A percentile compares a stretch with the other conserved stretches of the same genome.
Conservation (phyloP, 2,329 filamentous ascomycete genomes). For the Verticillium alfalfae region DNA sequence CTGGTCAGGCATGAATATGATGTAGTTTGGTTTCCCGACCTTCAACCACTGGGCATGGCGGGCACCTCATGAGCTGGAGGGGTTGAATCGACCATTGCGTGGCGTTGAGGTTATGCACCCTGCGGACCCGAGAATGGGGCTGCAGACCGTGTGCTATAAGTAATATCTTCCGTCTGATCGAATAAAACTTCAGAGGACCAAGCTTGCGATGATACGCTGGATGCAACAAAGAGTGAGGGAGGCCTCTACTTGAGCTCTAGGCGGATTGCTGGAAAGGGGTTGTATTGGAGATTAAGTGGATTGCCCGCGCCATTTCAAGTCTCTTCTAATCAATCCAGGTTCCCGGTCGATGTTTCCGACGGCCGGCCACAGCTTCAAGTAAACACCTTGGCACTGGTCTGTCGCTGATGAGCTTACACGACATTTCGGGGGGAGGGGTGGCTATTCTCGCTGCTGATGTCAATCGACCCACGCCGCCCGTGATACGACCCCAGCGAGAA, state of each 20-base stretch:
- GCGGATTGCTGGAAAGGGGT: background rate
- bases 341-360: background rate
- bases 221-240: background rate
- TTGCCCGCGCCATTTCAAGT: background rate
- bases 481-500: background rate
- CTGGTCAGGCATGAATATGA: conserved; percentile 44
- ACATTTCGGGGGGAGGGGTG: background rate
- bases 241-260: background rate
- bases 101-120: background rate
- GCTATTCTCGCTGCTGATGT: background rate
- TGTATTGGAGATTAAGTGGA: background rate
- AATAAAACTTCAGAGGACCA: background rate
- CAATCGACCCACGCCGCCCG: background rate
- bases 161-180: background rate
- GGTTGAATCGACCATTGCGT: background rate
- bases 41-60: conserved; percentile 9
- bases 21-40: conserved; percentile 23
- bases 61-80: conserved; percentile 4
- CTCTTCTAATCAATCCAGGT: background rate
- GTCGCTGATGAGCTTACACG: background rate
- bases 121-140: background rate
- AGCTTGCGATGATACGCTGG: background rate
- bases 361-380: background rate
- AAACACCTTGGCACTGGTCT: background rate
- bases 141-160: background rate